Conservation (phyloP, 805 yeast genomes). For the Candida nitratophila region DNA sequence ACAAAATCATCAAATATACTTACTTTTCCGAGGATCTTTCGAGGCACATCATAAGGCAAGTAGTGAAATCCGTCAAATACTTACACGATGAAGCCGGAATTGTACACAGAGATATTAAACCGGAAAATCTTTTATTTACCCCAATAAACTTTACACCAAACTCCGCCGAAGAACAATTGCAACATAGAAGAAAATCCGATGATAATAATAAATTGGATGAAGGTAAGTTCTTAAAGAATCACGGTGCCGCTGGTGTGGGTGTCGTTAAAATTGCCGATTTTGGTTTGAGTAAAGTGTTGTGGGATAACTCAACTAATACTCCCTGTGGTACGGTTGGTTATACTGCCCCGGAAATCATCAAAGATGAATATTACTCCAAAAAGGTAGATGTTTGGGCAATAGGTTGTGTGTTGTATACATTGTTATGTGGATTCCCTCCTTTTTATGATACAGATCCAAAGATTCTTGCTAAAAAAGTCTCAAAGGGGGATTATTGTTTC, state of each 20-base stretch:
- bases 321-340: constrained; percentile 77
- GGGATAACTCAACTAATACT: constrained; percentile 47
- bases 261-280: constrained; percentile 61
- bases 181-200: constrained; percentile 43
- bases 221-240: constrained; percentile 42
- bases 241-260: constrained; percentile 64
- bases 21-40: constrained; percentile 69
- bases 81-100: constrained; percentile 64
- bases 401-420: constrained; percentile 64
- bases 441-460: constrained; percentile 65
- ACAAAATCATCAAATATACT: constrained; percentile 70
- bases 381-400: constrained; percentile 70
- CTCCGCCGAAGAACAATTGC: constrained; percentile 33
- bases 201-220: constrained; percentile 57
- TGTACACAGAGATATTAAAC: constrained; percentile 79
- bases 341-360: constrained; percentile 66
- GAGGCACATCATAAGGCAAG: constrained; percentile 66
- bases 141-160: constrained; percentile 43
- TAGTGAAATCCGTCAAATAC: constrained; percentile 62
- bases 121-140: constrained; percentile 65
- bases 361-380: constrained; percentile 53
- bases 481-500: constrained; percentile 67
- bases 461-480: constrained; percentile 57
- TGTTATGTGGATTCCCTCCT: constrained; percentile 70
- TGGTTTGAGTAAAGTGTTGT: constrained; percentile 57